These are phyloP conservation scores for Mortierella sp. DNA, from an alignment of 371 early-diverging fungal species.

Conservation along the genomic window DNA sequence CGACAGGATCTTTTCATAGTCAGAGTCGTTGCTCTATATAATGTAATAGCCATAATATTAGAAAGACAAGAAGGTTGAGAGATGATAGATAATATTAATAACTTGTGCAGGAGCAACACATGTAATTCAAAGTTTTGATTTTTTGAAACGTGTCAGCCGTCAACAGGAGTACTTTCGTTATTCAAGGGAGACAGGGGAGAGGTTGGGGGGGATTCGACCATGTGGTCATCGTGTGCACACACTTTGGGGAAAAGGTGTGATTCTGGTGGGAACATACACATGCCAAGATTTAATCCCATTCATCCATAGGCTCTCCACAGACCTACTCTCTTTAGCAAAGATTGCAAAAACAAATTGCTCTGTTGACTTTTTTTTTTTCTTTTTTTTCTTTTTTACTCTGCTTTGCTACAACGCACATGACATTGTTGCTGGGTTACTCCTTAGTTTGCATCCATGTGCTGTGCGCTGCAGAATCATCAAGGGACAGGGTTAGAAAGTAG, in stretches of 20 bases:
- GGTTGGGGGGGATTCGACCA: neutral
- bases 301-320: neutral
- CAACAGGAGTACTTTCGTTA: neutral
- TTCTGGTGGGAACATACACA: neutral
- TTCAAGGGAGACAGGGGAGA: neutral
- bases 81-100: conserved; percentile 21
- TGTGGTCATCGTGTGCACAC: neutral
- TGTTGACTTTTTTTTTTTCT: neutral
- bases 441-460: neutral
- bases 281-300: neutral
- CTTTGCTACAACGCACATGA: neutral
- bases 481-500: too few species aligned
- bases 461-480: neutral
- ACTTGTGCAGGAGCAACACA: conserved; percentile 1
- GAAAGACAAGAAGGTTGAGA: conserved; percentile 2
- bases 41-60: neutral
- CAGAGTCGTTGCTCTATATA: conserved; percentile 63
- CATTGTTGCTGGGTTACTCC: too few species aligned
- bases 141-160: conserved; percentile 4
- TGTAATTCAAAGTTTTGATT: neutral
- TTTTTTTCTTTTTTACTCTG: neutral
- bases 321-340: neutral
- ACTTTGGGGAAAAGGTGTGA: neutral
- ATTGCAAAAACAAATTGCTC: neutral
- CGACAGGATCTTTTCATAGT: conserved; percentile 86